Evolutionary conservation across 1,284 basidiomycete genomes (phyloP).

Genomic region (Pascua sp.): DNA sequence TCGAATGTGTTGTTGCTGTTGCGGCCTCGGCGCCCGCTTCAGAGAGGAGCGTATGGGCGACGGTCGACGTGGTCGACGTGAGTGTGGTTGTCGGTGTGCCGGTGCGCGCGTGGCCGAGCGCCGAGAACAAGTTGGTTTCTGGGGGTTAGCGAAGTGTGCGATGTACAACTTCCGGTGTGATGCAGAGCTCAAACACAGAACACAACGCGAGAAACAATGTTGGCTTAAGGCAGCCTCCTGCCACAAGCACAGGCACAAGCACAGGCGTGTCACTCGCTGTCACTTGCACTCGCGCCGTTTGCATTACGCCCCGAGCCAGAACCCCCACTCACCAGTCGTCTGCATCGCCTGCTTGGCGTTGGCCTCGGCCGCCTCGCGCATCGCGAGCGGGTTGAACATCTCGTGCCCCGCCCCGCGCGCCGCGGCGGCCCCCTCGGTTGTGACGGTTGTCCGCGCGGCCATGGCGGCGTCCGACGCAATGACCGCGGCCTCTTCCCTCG

Average conservation of each 20-base stretch:
- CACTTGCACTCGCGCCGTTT: not conserved
- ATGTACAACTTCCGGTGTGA: no score
- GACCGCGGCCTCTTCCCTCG: constrained; percentile 37
- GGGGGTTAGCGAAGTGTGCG: not conserved
- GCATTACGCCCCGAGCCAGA: not conserved
- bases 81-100: not conserved
- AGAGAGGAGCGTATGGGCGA: not conserved
- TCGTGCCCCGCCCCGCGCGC: constrained; percentile 23
- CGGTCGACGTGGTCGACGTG: constrained; percentile 10
- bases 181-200: no score
- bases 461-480: constrained; percentile 29
- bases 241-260: no score
- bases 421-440: constrained; percentile 25
- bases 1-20: constrained; percentile 12
- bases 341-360: constrained; percentile 23
- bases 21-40: constrained; percentile 11
- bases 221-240: no score
- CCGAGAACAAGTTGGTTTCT: constrained; percentile 4
- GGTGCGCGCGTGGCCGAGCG: not conserved
- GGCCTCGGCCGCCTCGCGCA: constrained; percentile 35
- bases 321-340: constrained; percentile 11
- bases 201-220: no score
- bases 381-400: constrained; percentile 32
- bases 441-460: constrained; percentile 25
- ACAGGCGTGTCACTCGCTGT: no score